Percentiles rank a stretch among this genome's conserved stretches.
These are phyloP conservation scores for Neurospora hispaniola DNA, from an alignment of 495 filamentous ascomycete species.

Conservation along the genomic window DNA sequence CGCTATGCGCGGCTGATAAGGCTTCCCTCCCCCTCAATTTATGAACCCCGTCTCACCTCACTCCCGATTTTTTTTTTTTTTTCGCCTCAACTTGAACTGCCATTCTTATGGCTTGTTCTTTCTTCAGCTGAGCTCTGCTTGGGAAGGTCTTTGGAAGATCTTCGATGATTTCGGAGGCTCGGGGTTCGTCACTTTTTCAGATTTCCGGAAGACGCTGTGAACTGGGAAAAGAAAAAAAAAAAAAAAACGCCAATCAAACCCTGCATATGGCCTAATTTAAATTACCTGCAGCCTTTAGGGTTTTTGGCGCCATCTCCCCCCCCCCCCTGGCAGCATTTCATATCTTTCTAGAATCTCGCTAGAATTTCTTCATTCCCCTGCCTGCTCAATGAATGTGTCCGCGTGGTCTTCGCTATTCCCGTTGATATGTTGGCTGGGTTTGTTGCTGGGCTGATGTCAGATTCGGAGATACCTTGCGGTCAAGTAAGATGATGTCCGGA, in stretches of 20 bases:
- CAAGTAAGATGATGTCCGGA: background rate
- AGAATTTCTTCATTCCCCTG: background rate
- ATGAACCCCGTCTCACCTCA: too few relatives aligned
- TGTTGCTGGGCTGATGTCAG: background rate
- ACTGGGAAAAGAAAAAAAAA: background rate
- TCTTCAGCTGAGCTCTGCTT: background rate
- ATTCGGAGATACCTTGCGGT: background rate
- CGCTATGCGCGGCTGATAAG: background rate
- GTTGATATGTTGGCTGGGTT: background rate
- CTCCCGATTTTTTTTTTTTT: background rate
- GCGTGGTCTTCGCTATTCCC: background rate
- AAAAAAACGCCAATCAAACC: background rate
- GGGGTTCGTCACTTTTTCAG: background rate
- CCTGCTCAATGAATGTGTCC: background rate
- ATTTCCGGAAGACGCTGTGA: background rate
- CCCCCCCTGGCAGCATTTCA: background rate
- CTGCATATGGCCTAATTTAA: background rate
- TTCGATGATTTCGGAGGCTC: background rate
- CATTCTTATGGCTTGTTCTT: background rate
- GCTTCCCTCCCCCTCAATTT: too few relatives aligned
- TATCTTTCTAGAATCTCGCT: background rate
- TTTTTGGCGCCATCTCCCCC: background rate
- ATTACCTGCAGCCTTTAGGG: background rate
- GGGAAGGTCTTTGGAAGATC: background rate
- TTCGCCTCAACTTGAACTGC: background rate